Conservation (phyloP, 129 eudicot species). For the Dittrichia graveolens region DNA sequence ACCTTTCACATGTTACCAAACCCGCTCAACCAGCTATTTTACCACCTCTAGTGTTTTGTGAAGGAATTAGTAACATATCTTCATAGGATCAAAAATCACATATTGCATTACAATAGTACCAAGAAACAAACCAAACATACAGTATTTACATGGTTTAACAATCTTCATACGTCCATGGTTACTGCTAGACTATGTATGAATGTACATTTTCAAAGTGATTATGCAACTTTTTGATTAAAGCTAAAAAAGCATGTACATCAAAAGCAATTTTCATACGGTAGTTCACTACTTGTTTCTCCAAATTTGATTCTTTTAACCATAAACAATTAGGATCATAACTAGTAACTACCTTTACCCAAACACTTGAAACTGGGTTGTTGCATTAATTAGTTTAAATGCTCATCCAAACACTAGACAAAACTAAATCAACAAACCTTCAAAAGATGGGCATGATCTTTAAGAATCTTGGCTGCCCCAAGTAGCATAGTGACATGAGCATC, state of each 20-base stretch:
- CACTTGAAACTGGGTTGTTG: background rate
- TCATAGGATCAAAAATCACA: background rate
- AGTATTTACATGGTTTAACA: background rate
- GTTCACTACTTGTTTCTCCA: background rate
- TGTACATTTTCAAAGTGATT: background rate
- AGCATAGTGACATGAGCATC: constrained; percentile 99
- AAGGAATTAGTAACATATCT: background rate
- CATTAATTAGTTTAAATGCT: background rate
- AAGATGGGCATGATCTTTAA: constrained; percentile 62
- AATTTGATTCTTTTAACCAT: background rate
- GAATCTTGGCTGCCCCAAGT: constrained; percentile 98
- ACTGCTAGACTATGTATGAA: background rate
- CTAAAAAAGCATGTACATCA: background rate
- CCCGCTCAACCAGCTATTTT: background rate
- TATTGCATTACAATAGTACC: background rate
- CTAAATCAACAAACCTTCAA: constrained; percentile 60
- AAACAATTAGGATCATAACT: background rate
- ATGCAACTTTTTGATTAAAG: background rate
- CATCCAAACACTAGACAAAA: background rate
- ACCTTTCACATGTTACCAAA: background rate
- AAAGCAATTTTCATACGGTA: background rate
- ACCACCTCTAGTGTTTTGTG: background rate
- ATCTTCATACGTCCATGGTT: constrained; percentile 1
- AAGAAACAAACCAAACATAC: background rate
- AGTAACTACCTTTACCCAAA: background rate